A percentile compares a stretch with the other conserved stretches of the same genome.
phyloP scores from a whole-genome alignment of 106 monocot genomes.

The Acanthochlamys bracteata region DNA sequence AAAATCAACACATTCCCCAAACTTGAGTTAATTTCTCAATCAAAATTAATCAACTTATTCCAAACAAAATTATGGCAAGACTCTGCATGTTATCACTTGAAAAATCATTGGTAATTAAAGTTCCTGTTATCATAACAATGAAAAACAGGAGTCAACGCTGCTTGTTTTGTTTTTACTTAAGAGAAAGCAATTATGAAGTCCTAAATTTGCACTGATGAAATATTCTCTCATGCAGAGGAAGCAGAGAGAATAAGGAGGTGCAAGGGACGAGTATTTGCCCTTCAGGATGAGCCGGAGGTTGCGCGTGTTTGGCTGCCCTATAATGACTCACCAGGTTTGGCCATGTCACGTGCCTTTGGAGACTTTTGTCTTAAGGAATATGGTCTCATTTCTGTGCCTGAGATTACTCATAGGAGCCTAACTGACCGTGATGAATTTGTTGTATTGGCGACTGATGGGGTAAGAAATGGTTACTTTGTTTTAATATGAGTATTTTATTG shows the following conservation, averaged over 20 bases:
- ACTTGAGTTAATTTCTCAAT: too few species aligned
- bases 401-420: conserved; percentile 34
- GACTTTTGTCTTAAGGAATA: conserved; percentile 73
- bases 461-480: conserved; percentile 7
- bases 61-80: too few species aligned
- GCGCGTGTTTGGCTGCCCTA: conserved; percentile 62
- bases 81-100: too few species aligned
- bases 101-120: too few species aligned
- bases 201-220: too few species aligned
- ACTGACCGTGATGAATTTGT: conserved; percentile 51
- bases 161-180: too few species aligned
- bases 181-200: too few species aligned
- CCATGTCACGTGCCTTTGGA: conserved; percentile 68
- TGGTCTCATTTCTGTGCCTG: conserved; percentile 64
- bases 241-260: conserved; percentile 53
- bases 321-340: conserved; percentile 47
- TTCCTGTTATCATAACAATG: too few species aligned
- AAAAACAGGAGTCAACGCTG: too few species aligned
- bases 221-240: conserved; percentile 34
- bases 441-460: conserved; percentile 68
- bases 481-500: background rate
- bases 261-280: conserved; percentile 69
- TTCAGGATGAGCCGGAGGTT: conserved; percentile 58
- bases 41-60: too few species aligned
- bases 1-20: too few species aligned